These are phyloP conservation scores for Ophiocordyceps sinensis DNA, from an alignment of 2,329 filamentous ascomycete species.

Conservation along the genomic window DNA sequence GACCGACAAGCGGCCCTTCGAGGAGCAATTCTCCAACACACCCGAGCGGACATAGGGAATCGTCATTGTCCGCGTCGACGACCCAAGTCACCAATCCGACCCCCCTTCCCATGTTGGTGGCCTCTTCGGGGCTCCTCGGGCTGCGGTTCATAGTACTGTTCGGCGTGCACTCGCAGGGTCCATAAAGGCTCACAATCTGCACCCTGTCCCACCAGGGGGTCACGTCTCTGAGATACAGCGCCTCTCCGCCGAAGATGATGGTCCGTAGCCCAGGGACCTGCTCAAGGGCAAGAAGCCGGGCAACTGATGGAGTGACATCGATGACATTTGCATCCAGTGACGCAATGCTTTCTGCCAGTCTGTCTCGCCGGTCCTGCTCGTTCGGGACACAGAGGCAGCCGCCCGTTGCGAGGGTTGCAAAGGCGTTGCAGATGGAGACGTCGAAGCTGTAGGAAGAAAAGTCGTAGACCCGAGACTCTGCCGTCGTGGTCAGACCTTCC, in stretches of 20 bases:
- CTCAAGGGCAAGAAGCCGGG: not conserved
- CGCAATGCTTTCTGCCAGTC: not conserved
- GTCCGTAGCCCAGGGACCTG: not conserved
- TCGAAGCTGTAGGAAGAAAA: conserved; percentile 38
- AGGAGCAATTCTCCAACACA: not conserved
- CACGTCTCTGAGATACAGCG: not conserved
- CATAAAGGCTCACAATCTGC: not conserved
- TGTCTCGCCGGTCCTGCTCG: conserved; percentile 20
- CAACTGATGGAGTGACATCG: not conserved
- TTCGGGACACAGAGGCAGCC: conserved; percentile 10
- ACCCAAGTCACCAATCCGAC: not conserved
- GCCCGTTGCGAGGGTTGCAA: conserved; percentile 7
- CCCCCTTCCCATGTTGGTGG: not conserved
- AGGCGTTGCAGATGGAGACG: conserved; percentile 20
- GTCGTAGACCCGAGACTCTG: conserved; percentile 34
- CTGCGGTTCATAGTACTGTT: not conserved
- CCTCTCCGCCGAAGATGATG: not conserved
- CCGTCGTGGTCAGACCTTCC: conserved; percentile 27
- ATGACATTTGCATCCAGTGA: not conserved
- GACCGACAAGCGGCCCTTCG: not conserved
- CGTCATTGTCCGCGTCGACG: not conserved
- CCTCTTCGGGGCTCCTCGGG: not conserved
- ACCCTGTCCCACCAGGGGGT: not conserved
- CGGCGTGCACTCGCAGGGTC: not conserved
- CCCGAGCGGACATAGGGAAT: not conserved